Evolutionary conservation across 2,329 filamentous ascomycete genomes (phyloP).

Genomic region (Paraphoma chrysanthemicola): DNA sequence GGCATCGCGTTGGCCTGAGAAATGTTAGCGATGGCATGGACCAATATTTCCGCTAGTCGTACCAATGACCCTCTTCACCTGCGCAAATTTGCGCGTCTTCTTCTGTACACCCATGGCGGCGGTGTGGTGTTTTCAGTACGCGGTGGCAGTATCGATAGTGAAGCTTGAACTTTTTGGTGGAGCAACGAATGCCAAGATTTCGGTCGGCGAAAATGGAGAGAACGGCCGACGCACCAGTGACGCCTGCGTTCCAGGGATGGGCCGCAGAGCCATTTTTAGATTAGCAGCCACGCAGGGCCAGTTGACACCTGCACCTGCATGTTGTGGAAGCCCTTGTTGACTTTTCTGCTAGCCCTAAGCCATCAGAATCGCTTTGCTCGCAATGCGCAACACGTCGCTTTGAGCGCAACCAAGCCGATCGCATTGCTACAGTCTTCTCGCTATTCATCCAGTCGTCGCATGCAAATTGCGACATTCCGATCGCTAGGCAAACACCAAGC

Average conservation of each 20-base stretch:
- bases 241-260: background rate
- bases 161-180: slow-evolving; percentile 24
- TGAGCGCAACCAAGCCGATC: background rate
- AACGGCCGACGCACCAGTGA: slow-evolving; percentile 2
- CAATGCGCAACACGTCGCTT: slow-evolving; percentile 2
- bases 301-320: background rate
- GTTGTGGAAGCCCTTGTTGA: background rate
- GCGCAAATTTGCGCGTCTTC: slow-evolving; percentile 88
- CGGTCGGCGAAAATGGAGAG: slow-evolving; percentile 13
- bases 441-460: background rate
- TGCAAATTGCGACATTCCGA: slow-evolving; percentile 18
- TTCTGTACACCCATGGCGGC: slow-evolving; percentile 82
- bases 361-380: background rate
- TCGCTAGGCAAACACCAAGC: slow-evolving; percentile 26
- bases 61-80: slow-evolving; percentile 82
- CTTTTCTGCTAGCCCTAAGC: background rate
- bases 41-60: background rate
- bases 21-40: slow-evolving; percentile 5
- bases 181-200: slow-evolving; percentile 23
- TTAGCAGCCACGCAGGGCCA: slow-evolving; percentile 1
- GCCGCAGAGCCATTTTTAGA: background rate
- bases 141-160: slow-evolving; percentile 6
- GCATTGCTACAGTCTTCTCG: slow-evolving; percentile 1
- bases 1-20: slow-evolving; percentile 70
- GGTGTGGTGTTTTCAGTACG: slow-evolving; percentile 12